Evolutionary conservation across 2,329 filamentous ascomycete genomes (phyloP).

Genomic region (Fusarium palustre): DNA sequence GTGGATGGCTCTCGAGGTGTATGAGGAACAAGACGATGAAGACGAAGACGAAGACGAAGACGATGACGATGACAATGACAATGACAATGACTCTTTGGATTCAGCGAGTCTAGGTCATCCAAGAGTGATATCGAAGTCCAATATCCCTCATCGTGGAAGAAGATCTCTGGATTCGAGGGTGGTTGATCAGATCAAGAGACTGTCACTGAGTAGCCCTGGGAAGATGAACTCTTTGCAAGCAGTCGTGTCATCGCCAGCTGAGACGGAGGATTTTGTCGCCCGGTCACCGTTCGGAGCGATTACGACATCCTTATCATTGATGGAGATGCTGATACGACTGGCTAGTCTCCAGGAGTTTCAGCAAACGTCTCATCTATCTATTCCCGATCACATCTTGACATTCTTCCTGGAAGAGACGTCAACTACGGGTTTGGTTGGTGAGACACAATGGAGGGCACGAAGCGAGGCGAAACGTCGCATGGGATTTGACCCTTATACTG

Average conservation of each 20-base stretch:
- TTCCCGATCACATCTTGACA: conserved; percentile 87
- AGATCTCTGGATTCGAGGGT: conserved; percentile 54
- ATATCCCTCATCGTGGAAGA: conserved; percentile 29
- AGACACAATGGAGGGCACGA: conserved; percentile 58
- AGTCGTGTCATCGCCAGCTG: conserved; percentile 20
- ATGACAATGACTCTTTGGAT: conserved; percentile 63
- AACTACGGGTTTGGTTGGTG: conserved; percentile 62
- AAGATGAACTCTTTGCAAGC: conserved; percentile 9
- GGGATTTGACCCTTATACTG: conserved; percentile 68
- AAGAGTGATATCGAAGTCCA: conserved; percentile 25
- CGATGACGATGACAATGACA: conserved; percentile 64
- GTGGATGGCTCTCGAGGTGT: conserved; percentile 93
- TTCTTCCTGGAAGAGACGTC: conserved; percentile 81
- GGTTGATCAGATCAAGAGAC: conserved; percentile 55
- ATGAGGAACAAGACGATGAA: conserved; percentile 65
- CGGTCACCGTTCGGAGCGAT: conserved; percentile 65
- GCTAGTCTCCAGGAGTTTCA: conserved; percentile 92
- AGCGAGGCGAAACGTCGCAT: conserved; percentile 61
- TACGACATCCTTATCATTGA: conserved; percentile 73
- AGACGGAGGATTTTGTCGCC: conserved; percentile 49
- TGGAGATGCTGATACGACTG: conserved; percentile 89
- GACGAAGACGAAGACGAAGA: conserved; percentile 55
- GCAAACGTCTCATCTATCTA: conserved; percentile 87
- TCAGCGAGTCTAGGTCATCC: conserved; percentile 49
- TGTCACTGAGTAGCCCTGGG: conserved; percentile 51